These are phyloP conservation scores for Hypocreales sp. DNA, from an alignment of 2,329 filamentous ascomycete species.

Conservation along the genomic window DNA sequence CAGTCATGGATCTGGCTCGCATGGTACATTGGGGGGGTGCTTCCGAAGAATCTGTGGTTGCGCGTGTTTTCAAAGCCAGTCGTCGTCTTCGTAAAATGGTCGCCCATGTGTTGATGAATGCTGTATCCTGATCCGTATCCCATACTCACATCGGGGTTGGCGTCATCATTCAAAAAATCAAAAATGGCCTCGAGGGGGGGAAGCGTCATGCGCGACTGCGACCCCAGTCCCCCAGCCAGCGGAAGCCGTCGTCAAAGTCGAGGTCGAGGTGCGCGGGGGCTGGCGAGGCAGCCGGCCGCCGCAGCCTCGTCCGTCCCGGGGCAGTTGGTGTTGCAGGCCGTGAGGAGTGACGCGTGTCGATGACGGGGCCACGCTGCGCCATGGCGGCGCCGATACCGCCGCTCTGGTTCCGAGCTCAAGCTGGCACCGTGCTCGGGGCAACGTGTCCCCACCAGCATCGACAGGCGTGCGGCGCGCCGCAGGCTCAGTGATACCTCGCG, in stretches of 20 bases:
- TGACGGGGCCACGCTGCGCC: no score
- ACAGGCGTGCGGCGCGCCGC: background rate
- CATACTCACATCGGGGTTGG: slow-evolving; percentile 21
- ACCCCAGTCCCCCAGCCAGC: no score
- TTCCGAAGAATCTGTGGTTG: background rate
- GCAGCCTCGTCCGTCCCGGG: no score
- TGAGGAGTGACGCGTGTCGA: no score
- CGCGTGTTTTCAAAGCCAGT: slow-evolving; percentile 12
- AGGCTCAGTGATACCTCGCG: slow-evolving; percentile 20
- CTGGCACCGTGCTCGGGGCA: background rate
- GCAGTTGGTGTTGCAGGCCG: no score
- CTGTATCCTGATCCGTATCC: slow-evolving; percentile 24
- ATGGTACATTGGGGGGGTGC: slow-evolving; percentile 13
- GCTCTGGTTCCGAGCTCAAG: background rate
- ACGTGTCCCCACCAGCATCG: background rate
- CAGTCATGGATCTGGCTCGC: slow-evolving; percentile 18
- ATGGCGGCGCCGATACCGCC: no score
- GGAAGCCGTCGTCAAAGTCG: no score
- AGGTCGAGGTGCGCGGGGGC: no score
- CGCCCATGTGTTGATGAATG: slow-evolving; percentile 23
- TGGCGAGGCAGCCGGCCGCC: no score
- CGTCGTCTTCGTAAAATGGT: slow-evolving; percentile 21
- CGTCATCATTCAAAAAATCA: slow-evolving; percentile 26
- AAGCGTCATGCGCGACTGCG: no score
- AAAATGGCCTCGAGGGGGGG: slow-evolving; percentile 7